phyloP scores from a whole-genome alignment of 2,329 filamentous ascomycete genomes.

The Davidsoniella australis region DNA sequence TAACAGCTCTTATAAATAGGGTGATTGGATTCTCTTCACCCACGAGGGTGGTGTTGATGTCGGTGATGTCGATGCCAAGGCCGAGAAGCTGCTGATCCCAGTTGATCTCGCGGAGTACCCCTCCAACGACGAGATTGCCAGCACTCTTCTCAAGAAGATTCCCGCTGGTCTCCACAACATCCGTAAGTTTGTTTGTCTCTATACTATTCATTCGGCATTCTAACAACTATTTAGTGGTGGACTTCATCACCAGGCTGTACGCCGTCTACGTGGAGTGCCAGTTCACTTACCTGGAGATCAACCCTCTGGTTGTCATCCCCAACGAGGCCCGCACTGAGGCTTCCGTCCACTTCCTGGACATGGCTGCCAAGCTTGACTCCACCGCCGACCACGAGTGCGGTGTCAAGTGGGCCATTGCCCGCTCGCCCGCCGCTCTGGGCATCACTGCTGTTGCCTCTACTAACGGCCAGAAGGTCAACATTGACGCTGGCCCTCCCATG shows the following conservation, averaged over 20 bases:
- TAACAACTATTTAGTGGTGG: slow-evolving; percentile 41
- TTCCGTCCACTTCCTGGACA: slow-evolving; percentile 91
- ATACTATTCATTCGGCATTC: not conserved
- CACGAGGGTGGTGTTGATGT: slow-evolving; percentile 99
- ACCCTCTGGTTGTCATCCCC: slow-evolving; percentile 94
- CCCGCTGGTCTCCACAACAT: slow-evolving; percentile 94
- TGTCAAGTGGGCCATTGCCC: slow-evolving; percentile 95
- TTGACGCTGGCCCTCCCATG: slow-evolving; percentile 94
- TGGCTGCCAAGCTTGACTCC: slow-evolving; percentile 97
- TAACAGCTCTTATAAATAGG: slow-evolving; percentile 37
- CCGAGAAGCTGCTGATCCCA: slow-evolving; percentile 94
- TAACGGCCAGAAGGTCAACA: slow-evolving; percentile 61
- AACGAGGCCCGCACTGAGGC: slow-evolving; percentile 84
- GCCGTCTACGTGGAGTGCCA: slow-evolving; percentile 99
- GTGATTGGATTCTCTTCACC: slow-evolving; percentile 99
- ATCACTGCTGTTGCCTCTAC: slow-evolving; percentile 48
- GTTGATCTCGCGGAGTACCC: slow-evolving; percentile 91
- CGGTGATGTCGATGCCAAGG: slow-evolving; percentile 96
- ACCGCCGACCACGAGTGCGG: slow-evolving; percentile 98
- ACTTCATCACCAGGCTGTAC: slow-evolving; percentile 97
- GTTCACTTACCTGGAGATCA: slow-evolving; percentile 99
- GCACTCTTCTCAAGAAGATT: slow-evolving; percentile 75
- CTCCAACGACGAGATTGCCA: slow-evolving; percentile 85
- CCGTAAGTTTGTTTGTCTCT: slow-evolving; percentile 17
- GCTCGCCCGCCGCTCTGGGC: slow-evolving; percentile 75